Base-by-base conservation (phyloP, 192 early-diverging fungal genomes). In the Gigaspora rosea region DNA sequence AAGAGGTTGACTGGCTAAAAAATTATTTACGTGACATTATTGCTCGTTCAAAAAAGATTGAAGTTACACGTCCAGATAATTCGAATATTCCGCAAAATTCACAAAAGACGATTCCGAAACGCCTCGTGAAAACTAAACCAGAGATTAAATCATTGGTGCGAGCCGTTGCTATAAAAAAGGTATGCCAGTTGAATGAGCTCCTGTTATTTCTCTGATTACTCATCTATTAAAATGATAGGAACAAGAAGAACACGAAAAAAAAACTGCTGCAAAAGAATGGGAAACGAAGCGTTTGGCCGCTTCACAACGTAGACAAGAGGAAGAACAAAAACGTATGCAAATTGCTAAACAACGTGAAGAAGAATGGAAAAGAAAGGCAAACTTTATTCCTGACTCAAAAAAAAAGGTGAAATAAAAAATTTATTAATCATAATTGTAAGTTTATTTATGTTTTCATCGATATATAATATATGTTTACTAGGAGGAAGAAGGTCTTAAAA, bases 171-270 rank as follows among this genome's bases (percentile, higher is more conserved):
- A 35, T 35, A 20, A 66, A 47, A 66, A 66, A 11, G 36, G 64
- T 66, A 66, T 10, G 2, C 4, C 11, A 63, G 12, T 2, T 63
- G 33, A 13, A 13, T 27, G 12, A 13, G 27, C 27, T 27, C 27
- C 4, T 63, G 41, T 41, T 63, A 27, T 63, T 35, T 36, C n/a
- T 18, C 7, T 48, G 10, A 46, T n/a, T 8, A 15, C 41, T 35
- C 33, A 63, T 11, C 41, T 16, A 20, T 64, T 64, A 64, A 64
- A 16, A 7, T 46, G 27, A 47, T 66, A 66, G 64, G 64, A 66
- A 66, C 36, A 66, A 66, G 64, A 65, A n/a, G 27, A 66, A 41
- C 64, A 66, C 16, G 64, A 66, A 20, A 66, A 66, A 66, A 66
- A 41, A 20, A 18, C 41, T 1, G 32, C n/a, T 46, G 36, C 64